A percentile compares a stretch with the other conserved stretches of the same genome.
Conservation (phyloP, 768 basidiomycete species). For the Cystofilobasidium capitatum region DNA sequence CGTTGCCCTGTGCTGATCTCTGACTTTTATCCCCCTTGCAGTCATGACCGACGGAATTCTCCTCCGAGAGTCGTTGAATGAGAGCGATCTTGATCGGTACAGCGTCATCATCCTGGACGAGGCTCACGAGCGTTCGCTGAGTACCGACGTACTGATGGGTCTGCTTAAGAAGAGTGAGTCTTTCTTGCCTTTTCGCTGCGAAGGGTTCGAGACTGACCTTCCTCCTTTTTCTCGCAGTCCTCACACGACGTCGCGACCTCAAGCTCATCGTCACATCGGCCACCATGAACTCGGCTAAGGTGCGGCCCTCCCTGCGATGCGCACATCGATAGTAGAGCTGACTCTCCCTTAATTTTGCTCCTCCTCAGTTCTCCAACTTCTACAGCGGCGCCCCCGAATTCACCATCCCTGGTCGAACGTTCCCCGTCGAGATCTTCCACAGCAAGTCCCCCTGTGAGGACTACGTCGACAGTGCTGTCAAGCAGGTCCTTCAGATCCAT, state of each 20-base stretch:
- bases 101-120: conserved; percentile 98
- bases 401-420: conserved; percentile 88
- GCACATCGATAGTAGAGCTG: background rate
- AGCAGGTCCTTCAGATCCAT: conserved; percentile 95
- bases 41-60: conserved; percentile 99
- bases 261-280: conserved; percentile 97
- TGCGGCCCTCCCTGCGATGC: conserved; percentile 35
- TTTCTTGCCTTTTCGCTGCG: background rate
- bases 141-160: conserved; percentile 97
- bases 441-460: conserved; percentile 97
- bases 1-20: conserved; percentile 21
- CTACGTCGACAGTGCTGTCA: conserved; percentile 95
- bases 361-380: conserved; percentile 72
- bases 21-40: conserved; percentile 35
- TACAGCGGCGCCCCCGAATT: conserved; percentile 91
- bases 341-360: background rate
- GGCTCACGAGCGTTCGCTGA: conserved; percentile 93
- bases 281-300: conserved; percentile 99
- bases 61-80: conserved; percentile 93
- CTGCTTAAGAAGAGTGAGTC: conserved; percentile 76
- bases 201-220: background rate
- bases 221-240: conserved; percentile 43
- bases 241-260: conserved; percentile 81
- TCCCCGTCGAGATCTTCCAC: conserved; percentile 94
- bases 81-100: conserved; percentile 95